Base-by-base conservation (phyloP, 2,329 filamentous ascomycete genomes). In the Chrysoporthe deuterocubensis region DNA sequence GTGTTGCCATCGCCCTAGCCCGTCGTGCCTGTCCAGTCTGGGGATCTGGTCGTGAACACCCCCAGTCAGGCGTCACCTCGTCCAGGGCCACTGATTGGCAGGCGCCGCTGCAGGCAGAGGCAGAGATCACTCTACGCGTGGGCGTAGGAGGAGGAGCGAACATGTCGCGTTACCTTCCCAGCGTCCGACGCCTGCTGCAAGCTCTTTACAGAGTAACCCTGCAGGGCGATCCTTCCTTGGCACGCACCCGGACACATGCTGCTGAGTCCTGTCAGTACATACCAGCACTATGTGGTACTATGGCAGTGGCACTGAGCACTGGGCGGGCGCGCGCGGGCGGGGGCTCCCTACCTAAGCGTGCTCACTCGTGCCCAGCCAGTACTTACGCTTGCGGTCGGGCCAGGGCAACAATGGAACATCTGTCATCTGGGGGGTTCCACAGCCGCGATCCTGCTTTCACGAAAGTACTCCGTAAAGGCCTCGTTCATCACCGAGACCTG, bases 41-140 rank as follows among this genome's bases (percentile, higher is more conserved):
- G 50, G 50, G 50, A 26, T 54, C 50, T 16, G 21, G 16, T 54
- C 13, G 50, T 26, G 16, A 48, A 18, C 16, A 16, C 46, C 46
- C 50, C 50, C 50, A 32, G 50, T 54, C 26, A 54, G 50, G 26
- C 21, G 21, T 21, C 9, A 9, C 7, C 48, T 26, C 48, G 21
- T 21, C 5, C 48, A 26, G 48, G 21, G 8, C 26, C 26, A 26
- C 4, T 52, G 48, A 52, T 26, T 52, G 48, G 48, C 48, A 18
- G 48, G 48, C 48, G 48, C 48, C 48, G 48, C 48, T 21, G 9
- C 48, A 52, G 3, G 32, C 26, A 16, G 6, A 32, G 26, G 26
- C 26, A 26, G 26, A 59, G 26, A 44, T 26, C 57, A 60, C 57
- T 60, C 32, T 60, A 60, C 57, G 37, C 57, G 56, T 43, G 40